Evolutionary conservation across 441 rosid species (phyloP).

Genomic region (Pelargonium citronellum): DNA sequence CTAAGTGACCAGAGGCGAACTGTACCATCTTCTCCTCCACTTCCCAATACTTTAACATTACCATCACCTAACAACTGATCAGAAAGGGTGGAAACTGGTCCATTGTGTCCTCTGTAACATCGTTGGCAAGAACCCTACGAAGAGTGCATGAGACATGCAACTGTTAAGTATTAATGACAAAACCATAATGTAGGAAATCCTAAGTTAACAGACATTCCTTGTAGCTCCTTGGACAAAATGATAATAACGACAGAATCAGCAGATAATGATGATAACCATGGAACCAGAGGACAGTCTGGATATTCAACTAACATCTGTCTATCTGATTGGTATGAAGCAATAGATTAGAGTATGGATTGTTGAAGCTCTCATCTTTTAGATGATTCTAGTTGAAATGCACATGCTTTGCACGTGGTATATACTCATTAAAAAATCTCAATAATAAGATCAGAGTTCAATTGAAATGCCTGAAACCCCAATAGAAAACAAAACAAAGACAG

Average conservation of each 20-base stretch:
- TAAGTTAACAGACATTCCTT: background rate
- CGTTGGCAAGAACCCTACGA: slow-evolving; percentile 51
- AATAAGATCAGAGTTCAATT: too few species aligned
- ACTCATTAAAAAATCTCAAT: background rate
- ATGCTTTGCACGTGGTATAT: background rate
- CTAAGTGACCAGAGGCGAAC: slow-evolving; percentile 65
- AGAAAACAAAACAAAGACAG: background rate
- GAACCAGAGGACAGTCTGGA: background rate
- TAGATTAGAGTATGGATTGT: background rate
- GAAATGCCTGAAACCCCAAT: too few species aligned
- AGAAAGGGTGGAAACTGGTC: slow-evolving; percentile 52
- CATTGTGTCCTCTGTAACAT: slow-evolving; percentile 53
- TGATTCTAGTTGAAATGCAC: background rate
- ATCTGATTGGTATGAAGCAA: background rate
- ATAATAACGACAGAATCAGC: background rate
- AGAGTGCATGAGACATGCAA: slow-evolving; percentile 14
- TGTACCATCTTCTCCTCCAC: slow-evolving; percentile 71
- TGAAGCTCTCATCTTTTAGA: background rate
- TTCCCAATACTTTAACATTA: slow-evolving; percentile 41
- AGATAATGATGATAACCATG: background rate
- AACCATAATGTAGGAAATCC: background rate
- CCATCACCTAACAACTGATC: slow-evolving; percentile 53
- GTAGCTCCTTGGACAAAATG: background rate
- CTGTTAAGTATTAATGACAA: background rate
- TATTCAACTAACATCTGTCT: background rate